Conservation (phyloP, 441 rosid genomes). For the Gossypium aridum region DNA sequence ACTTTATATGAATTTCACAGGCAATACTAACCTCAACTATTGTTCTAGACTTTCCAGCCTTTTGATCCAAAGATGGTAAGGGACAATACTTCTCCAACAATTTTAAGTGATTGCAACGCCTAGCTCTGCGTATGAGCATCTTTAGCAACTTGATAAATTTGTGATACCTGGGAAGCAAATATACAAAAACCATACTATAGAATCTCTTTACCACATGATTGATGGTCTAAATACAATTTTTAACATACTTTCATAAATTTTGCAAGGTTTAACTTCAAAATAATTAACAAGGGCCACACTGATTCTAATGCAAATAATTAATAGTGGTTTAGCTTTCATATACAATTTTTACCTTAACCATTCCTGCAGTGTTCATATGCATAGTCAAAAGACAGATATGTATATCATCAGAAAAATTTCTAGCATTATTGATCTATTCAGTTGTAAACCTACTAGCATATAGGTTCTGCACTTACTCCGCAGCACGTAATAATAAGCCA, state of each 20-base stretch:
- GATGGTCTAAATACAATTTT: neutral
- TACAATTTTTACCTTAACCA: neutral
- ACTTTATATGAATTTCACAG: neutral
- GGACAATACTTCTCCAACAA: conserved; percentile 71
- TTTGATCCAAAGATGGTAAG: conserved; percentile 27
- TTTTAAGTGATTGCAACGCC: conserved; percentile 40
- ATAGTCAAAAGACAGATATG: neutral
- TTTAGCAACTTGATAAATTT: conserved; percentile 46
- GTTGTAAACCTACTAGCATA: neutral
- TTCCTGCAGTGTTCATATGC: neutral
- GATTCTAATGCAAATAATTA: neutral
- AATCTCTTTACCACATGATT: neutral
- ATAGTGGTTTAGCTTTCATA: neutral
- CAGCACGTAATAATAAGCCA: neutral
- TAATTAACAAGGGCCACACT: conserved; percentile 4
- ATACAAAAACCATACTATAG: conserved; percentile 6
- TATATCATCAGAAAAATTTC: neutral
- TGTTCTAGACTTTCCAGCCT: conserved; percentile 20
- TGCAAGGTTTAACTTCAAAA: neutral
- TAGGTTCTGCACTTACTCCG: neutral
- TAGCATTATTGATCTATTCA: neutral
- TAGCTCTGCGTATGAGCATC: conserved; percentile 46
- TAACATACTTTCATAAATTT: neutral
- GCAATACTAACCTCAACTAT: conserved; percentile 38
- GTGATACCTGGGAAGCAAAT: conserved; percentile 49